These are phyloP conservation scores for Penicillium sumatraense DNA, from an alignment of 2,329 filamentous ascomycete genomes.

Conservation along the genomic window DNA sequence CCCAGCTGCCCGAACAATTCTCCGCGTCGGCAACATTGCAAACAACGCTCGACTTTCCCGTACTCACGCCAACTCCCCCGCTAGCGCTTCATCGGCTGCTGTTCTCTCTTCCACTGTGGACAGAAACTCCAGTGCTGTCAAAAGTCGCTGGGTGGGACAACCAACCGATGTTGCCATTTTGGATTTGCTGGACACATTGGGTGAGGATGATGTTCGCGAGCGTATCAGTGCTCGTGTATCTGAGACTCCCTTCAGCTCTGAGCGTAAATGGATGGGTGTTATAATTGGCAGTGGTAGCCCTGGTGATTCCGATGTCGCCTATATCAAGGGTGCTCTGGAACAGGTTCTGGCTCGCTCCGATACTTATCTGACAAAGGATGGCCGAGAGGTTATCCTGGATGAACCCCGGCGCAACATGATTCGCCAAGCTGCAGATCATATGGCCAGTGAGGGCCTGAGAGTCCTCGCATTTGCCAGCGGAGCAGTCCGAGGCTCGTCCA, in stretches of 20 bases:
- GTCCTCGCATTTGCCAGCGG: slow-evolving; percentile 95
- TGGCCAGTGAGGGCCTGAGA: slow-evolving; percentile 87
- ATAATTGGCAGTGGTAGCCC: slow-evolving; percentile 66
- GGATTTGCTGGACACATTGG: slow-evolving; percentile 87
- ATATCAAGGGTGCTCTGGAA: slow-evolving; percentile 94
- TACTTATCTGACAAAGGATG: slow-evolving; percentile 84
- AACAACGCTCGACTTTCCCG: slow-evolving; percentile 88
- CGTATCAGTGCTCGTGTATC: slow-evolving; percentile 79
- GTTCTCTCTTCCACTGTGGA: slow-evolving; percentile 84
- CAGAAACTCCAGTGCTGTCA: slow-evolving; percentile 62
- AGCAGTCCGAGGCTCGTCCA: slow-evolving; percentile 58
- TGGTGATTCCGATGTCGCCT: slow-evolving; percentile 75
- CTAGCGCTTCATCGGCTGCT: slow-evolving; percentile 73
- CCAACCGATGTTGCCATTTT: slow-evolving; percentile 97
- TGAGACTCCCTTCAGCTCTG: slow-evolving; percentile 95
- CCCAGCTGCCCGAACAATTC: slow-evolving; percentile 75
- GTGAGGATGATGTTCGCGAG: slow-evolving; percentile 88
- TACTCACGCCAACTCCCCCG: slow-evolving; percentile 69
- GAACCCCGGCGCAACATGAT: slow-evolving; percentile 74
- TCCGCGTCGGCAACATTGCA: slow-evolving; percentile 93
- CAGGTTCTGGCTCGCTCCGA: slow-evolving; percentile 84
- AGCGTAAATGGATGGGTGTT: slow-evolving; percentile 99
- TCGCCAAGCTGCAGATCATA: slow-evolving; percentile 75
- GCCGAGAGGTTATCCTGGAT: slow-evolving; percentile 84
- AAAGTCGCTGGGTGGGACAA: slow-evolving; percentile 94